phyloP scores from a whole-genome alignment of 805 yeast species.

The Kuraishia ogatae region DNA sequence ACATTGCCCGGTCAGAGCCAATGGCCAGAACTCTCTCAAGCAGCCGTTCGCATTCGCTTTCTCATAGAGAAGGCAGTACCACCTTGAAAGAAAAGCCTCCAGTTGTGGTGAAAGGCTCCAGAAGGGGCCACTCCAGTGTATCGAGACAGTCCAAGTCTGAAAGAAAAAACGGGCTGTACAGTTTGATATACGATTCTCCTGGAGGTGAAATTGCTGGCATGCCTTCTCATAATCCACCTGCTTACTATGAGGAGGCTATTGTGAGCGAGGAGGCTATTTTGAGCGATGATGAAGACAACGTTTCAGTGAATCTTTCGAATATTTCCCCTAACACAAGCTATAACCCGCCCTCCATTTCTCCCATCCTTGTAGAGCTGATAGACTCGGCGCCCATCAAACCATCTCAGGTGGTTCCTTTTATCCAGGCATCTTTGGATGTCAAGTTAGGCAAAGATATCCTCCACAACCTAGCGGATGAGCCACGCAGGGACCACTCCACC shows the following conservation, averaged over 20 bases:
- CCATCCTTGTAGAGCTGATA: constrained; percentile 57
- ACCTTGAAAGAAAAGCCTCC: not conserved
- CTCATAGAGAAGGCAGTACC: not conserved
- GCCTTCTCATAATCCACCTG: constrained; percentile 11
- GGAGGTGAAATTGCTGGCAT: constrained; percentile 1
- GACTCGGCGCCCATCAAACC: constrained; percentile 70
- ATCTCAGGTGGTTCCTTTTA: constrained; percentile 62
- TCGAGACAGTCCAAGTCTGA: not conserved
- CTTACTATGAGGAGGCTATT: constrained; percentile 12
- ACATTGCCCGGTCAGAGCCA: constrained; percentile 19
- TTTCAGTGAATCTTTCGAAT: constrained; percentile 1
- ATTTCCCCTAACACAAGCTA: constrained; percentile 14
- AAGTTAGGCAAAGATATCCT: constrained; percentile 51
- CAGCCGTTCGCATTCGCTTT: constrained; percentile 1
- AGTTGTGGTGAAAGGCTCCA: not conserved
- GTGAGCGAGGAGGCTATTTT: constrained; percentile 9
- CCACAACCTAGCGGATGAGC: constrained; percentile 54
- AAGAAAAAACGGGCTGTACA: not conserved
- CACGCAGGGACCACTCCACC: constrained; percentile 52
- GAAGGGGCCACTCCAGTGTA: not conserved
- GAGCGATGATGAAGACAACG: constrained; percentile 9
- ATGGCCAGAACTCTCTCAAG: constrained; percentile 8
- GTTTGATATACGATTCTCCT: not conserved
- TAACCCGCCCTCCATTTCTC: constrained; percentile 43
- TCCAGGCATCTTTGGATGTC: constrained; percentile 63